A percentile compares a stretch with the other conserved stretches of the same genome.
Conservation (phyloP, 2,329 filamentous ascomycete genomes). For the Mycosphaerella sp. region DNA sequence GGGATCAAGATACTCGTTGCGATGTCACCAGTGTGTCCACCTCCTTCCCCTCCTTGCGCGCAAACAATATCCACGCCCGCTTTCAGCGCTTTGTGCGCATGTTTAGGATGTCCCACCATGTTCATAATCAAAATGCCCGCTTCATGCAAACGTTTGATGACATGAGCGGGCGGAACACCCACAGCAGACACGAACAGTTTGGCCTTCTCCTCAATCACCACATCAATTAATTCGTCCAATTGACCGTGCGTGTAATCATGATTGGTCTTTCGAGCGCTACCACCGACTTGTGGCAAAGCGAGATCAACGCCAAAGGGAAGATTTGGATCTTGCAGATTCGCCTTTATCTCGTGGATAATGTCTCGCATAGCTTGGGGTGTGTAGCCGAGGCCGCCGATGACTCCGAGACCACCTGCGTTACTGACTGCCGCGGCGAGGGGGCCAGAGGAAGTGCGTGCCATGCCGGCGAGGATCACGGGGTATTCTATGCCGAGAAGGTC, state of each 20-base stretch:
- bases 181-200: conserved; percentile 81
- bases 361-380: conserved; percentile 66
- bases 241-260: conserved; percentile 92
- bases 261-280: conserved; percentile 78
- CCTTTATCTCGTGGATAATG: conserved; percentile 82
- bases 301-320: conserved; percentile 89
- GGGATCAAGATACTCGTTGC: conserved; percentile 82
- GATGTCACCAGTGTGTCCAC: conserved; percentile 85
- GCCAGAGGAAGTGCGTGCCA: conserved; percentile 78
- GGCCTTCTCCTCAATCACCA: conserved; percentile 78
- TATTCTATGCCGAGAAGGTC: conserved; percentile 75
- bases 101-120: conserved; percentile 90
- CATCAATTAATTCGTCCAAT: conserved; percentile 78
- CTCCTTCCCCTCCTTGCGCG: conserved; percentile 87
- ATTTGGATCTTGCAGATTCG: conserved; percentile 56
- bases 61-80: conserved; percentile 86
- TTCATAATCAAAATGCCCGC: conserved; percentile 88
- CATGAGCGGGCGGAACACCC: conserved; percentile 68
- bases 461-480: conserved; percentile 86
- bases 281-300: conserved; percentile 82
- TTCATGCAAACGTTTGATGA: conserved; percentile 70
- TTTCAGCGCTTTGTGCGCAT: conserved; percentile 81
- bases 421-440: conserved; percentile 77
- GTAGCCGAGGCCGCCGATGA: conserved; percentile 59
- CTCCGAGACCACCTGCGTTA: conserved; percentile 74